Evolutionary conservation across 495 filamentous ascomycete genomes (phyloP).

Genomic region (Amphirosellinia nigrospora): DNA sequence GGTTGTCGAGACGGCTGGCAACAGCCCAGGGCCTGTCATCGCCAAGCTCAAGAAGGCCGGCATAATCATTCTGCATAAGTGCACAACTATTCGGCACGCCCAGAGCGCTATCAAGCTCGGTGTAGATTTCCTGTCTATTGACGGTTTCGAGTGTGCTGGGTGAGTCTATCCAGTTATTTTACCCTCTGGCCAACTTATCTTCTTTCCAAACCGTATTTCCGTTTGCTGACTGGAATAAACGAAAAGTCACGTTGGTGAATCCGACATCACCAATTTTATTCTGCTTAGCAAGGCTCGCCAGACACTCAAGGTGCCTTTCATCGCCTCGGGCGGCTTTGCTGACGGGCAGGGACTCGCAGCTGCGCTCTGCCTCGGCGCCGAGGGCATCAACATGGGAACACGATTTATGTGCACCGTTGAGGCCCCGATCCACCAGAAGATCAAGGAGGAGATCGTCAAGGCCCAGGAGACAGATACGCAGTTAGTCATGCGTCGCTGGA

Average conservation of each 20-base stretch:
- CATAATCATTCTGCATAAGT: slow-evolving; percentile 90
- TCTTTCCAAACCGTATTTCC: background rate
- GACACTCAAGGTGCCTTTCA: slow-evolving; percentile 85
- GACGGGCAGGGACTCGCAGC: slow-evolving; percentile 94
- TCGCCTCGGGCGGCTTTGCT: slow-evolving; percentile 93
- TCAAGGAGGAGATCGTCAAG: slow-evolving; percentile 90
- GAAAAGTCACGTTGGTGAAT: slow-evolving; percentile 77
- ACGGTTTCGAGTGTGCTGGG: slow-evolving; percentile 97
- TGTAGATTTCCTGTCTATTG: slow-evolving; percentile 94
- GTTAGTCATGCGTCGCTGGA: slow-evolving; percentile 87
- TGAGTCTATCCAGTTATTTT: slow-evolving; percentile 50
- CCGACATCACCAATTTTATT: slow-evolving; percentile 97
- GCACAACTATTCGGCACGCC: slow-evolving; percentile 94
- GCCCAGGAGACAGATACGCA: slow-evolving; percentile 91
- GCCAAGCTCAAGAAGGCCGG: slow-evolving; percentile 80
- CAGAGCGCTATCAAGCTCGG: slow-evolving; percentile 91
- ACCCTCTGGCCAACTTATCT: background rate
- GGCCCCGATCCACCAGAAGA: slow-evolving; percentile 87
- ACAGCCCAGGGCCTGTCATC: slow-evolving; percentile 92
- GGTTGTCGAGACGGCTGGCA: slow-evolving; percentile 96
- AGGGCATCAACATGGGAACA: slow-evolving; percentile 97
- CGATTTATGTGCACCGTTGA: slow-evolving; percentile 94
- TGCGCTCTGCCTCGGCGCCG: slow-evolving; percentile 87
- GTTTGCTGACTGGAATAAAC: slow-evolving; percentile 24
- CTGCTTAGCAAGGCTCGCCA: slow-evolving; percentile 86